Base-by-base conservation (phyloP, 495 filamentous ascomycete genomes). In the Lindgomyces ingoldianus region DNA sequence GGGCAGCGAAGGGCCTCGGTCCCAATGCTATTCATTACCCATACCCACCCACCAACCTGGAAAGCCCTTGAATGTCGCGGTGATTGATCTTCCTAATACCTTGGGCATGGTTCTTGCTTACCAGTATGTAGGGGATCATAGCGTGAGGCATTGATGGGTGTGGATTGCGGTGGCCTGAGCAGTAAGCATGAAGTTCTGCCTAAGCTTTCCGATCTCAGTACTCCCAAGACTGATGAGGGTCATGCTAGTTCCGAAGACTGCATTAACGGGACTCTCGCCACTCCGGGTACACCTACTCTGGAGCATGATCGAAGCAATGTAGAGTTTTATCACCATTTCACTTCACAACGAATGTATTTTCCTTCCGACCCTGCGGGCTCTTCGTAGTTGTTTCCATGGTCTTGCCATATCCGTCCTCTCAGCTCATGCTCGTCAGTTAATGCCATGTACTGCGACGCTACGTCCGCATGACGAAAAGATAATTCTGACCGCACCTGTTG, bases 401-500 rank as follows among this genome's bases (percentile, higher is more conserved):
- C 33, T 41, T 24, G 21, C 41, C 21, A 2, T 16, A 10, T 41
- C 24, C 10, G 27, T 50, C 22, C 6, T 6, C 4, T 4, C 22
- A 52, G 6, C 49, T 52, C 14, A 10, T n/a, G 44, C 44, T 22
- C 44, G 44, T 18, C 29, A 27, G 48, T 36, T 55, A 4, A 2
- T 39, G 29, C 16, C 33, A 39, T 52, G 4, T 16, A 9, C 8
- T 16, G 19, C 21, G 11, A 26, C 11, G 29, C 3, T 18, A 55
- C 18, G 51, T 52, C 25, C 18, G 51, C 51, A 55, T 55, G 29
- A 55, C 19, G 22, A 12, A 27, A 53, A 53, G 24, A 53, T 16
- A 36, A 39, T 39, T 39, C 33, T 21, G 49, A 18, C n/a, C 2
- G 8, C 19, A 29, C 12, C 19, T 50, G 19, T 3, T 21, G 19